phyloP scores from a whole-genome alignment of 108 stramenopile species.

The Parietichytrium sp. region DNA sequence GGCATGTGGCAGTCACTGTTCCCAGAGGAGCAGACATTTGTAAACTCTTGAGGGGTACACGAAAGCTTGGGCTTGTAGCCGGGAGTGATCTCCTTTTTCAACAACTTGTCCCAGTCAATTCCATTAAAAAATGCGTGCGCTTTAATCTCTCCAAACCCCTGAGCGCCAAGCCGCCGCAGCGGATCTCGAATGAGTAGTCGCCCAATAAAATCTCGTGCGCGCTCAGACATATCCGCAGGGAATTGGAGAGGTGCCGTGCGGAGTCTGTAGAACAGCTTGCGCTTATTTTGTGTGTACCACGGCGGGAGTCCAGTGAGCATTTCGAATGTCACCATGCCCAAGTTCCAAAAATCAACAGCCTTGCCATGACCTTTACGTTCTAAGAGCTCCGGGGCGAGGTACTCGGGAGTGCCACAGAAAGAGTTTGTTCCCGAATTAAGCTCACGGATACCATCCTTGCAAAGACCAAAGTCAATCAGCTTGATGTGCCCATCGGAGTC shows the following conservation, averaged over 20 bases:
- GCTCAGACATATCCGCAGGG: not conserved
- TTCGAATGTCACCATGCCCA: conserved; percentile 91
- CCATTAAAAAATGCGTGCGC: not conserved
- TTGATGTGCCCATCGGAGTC: conserved; percentile 49
- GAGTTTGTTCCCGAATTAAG: conserved; percentile 38
- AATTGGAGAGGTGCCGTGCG: not conserved
- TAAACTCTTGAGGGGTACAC: no score
- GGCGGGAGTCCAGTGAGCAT: conserved; percentile 97
- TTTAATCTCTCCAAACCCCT: not conserved
- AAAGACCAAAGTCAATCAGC: conserved; percentile 54
- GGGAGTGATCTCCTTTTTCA: conserved; percentile 43
- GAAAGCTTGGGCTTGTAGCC: not conserved
- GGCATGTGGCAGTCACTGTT: no score
- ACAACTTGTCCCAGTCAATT: not conserved
- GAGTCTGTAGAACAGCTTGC: conserved; percentile 82
- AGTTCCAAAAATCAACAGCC: conserved; percentile 73
- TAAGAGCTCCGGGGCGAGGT: conserved; percentile 64
- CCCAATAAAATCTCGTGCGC: not conserved
- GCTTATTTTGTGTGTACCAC: conserved; percentile 93
- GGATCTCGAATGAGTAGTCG: not conserved
- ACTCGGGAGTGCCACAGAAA: conserved; percentile 68
- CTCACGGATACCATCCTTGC: conserved; percentile 49
- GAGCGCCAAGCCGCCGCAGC: conserved; percentile 41
- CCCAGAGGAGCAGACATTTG: no score
- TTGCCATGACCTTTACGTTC: not conserved